phyloP scores from a whole-genome alignment of 345 rosid genomes.

The Carallia pectinifolia region DNA sequence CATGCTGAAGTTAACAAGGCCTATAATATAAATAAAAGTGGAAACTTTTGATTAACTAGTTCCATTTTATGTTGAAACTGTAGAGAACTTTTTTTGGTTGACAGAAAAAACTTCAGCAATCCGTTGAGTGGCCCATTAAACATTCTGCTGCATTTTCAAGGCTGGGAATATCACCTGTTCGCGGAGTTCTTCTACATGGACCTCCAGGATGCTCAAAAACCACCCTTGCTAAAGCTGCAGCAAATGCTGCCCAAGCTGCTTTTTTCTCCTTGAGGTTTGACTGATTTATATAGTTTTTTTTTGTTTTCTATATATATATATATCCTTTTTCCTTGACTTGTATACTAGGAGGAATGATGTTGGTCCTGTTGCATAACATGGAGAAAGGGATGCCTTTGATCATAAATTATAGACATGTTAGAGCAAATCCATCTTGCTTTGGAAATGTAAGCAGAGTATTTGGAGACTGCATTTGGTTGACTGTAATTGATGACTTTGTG shows the following conservation, averaged over 20 bases:
- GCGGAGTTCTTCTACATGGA: slow-evolving; percentile 89
- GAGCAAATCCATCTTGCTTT: neutral
- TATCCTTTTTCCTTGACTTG: neutral
- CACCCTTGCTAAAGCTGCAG: slow-evolving; percentile 96
- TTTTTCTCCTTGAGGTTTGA: slow-evolving; percentile 80
- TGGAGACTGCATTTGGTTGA: too few relatives aligned
- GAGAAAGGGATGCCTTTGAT: neutral
- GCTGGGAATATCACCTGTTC: slow-evolving; percentile 77
- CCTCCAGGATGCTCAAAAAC: slow-evolving; percentile 99
- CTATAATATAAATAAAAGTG: too few relatives aligned
- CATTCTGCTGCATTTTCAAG: slow-evolving; percentile 66
- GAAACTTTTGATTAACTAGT: neutral
- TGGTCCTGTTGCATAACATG: neutral
- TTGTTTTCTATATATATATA: neutral
- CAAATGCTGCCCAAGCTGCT: slow-evolving; percentile 88
- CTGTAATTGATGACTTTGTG: too few relatives aligned
- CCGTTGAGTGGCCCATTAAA: slow-evolving; percentile 96
- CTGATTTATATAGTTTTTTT: neutral
- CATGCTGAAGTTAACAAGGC: too few relatives aligned
- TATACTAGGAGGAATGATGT: neutral
- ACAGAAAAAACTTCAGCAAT: slow-evolving; percentile 87
- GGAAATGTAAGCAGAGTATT: too few relatives aligned
- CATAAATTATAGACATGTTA: neutral
- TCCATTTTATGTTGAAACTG: slow-evolving; percentile 4
- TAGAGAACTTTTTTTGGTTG: neutral